Percentiles rank a stretch among this genome's conserved stretches.
Evolutionary conservation across 1,139 yeast species (phyloP).

Genomic region (Geotrichum siamense): DNA sequence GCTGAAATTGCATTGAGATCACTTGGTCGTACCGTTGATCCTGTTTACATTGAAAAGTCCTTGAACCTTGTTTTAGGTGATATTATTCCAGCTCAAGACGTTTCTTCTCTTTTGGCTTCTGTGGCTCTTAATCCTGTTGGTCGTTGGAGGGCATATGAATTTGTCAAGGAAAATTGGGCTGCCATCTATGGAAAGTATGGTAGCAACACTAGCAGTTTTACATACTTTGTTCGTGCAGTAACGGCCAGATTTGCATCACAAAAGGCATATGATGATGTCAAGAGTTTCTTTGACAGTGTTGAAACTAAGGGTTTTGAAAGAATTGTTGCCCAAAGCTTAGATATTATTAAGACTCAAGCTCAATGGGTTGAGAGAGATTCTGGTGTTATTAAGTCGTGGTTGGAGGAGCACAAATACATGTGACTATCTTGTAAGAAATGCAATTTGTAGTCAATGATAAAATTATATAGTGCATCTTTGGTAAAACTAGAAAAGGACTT

Average conservation of each 20-base stretch:
- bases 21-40: slow-evolving; percentile 47
- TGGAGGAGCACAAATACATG: slow-evolving; percentile 21
- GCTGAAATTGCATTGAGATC: slow-evolving; percentile 59
- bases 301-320: slow-evolving; percentile 42
- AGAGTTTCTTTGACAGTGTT: slow-evolving; percentile 46
- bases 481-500: too few relatives aligned
- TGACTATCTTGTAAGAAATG: neutral
- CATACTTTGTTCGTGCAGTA: slow-evolving; percentile 53
- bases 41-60: slow-evolving; percentile 36
- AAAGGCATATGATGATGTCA: slow-evolving; percentile 42
- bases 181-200: slow-evolving; percentile 44
- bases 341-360: slow-evolving; percentile 27
- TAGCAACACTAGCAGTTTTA: slow-evolving; percentile 54
- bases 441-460: neutral
- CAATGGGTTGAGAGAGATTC: slow-evolving; percentile 33
- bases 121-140: slow-evolving; percentile 47
- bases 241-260: slow-evolving; percentile 43
- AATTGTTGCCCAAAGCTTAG: slow-evolving; percentile 31
- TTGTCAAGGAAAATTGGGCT: slow-evolving; percentile 48
- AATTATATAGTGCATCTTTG: too few relatives aligned
- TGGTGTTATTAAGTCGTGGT: slow-evolving; percentile 32
- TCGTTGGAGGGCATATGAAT: slow-evolving; percentile 49
- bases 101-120: slow-evolving; percentile 52
- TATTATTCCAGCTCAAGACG: slow-evolving; percentile 62
- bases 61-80: slow-evolving; percentile 39